Evolutionary conservation across 129 eudicot species (phyloP), one percentile per base, ranked within the genome.

Genomic region (Escallonia herrerae): DNA sequence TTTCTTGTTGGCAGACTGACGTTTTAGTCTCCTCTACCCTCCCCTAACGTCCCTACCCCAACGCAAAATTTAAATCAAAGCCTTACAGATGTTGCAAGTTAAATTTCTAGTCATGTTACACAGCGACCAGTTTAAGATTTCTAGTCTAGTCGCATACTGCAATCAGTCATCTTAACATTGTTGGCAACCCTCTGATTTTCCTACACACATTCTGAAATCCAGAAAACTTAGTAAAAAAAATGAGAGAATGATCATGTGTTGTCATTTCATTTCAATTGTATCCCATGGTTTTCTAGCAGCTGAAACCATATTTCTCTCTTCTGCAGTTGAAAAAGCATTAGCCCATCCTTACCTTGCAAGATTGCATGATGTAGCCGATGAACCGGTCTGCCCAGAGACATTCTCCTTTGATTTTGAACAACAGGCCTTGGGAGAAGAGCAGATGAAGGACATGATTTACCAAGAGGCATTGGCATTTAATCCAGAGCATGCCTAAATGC

Each of bases 351-450:
- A 84, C 68, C 86, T 91, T 15, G 95, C 80, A 60, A 80, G 80
- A 70, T 62, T 91, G 64, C 97, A 91, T 44, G 97, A 91, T 71
- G 40, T 69, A 46, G 90, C 95, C 8, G 97, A 91, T 60, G 97
- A 91, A 57, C 97, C 97, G 43, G 70, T 87, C 6, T 91, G 97
- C 72, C 15, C 78, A 10, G 60, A 76, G 38, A 73, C 97, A 45
- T 91, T 91, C 74, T 82, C 95, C 11, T 91, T 87, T 53, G 97
- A 91, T 59, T 91, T 91, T 66, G 97, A 91, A 87, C 86, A 79
- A 22, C 86, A 85, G 67, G 77, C 72, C 61, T 63, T 84, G 68
- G 78, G 88, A 64, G 97, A 91, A 74, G 94, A 87, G 64, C 95
- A 87, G 67, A 91, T 91, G 57, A 91, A 87, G 74, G 94, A 91